These are phyloP conservation scores for Saturnispora dispora DNA, from an alignment of 805 yeast genomes.

Conservation along the genomic window DNA sequence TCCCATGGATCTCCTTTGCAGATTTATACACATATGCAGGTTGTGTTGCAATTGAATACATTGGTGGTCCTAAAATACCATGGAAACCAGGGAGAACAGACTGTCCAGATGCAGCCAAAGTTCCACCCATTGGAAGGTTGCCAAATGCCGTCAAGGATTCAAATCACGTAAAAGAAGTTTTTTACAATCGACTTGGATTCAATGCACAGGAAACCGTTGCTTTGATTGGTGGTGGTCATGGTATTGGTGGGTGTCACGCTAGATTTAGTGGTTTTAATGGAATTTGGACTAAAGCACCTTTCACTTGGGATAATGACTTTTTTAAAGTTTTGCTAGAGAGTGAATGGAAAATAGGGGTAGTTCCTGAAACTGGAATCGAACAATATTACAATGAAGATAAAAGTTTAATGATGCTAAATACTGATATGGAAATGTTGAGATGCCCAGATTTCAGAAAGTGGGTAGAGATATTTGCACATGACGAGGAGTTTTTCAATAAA, in stretches of 20 bases:
- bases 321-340: conserved; percentile 41
- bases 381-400: conserved; percentile 33
- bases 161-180: conserved; percentile 54
- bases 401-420: conserved; percentile 73
- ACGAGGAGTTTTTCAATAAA: conserved; percentile 49
- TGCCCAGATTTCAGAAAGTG: conserved; percentile 51
- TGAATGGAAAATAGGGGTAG: conserved; percentile 29
- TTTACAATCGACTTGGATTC: conserved; percentile 52
- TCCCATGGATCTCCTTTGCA: conserved; percentile 68
- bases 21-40: conserved; percentile 78
- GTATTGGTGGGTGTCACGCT: conserved; percentile 68
- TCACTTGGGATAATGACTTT: conserved; percentile 35
- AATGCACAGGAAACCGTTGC: conserved; percentile 66
- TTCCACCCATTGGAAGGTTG: conserved; percentile 60
- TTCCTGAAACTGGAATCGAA: conserved; percentile 33
- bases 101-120: conserved; percentile 36
- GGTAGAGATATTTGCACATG: conserved; percentile 61
- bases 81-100: conserved; percentile 84
- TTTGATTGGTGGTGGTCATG: conserved; percentile 68
- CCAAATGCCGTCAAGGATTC: conserved; percentile 67
- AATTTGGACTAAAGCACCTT: conserved; percentile 37
- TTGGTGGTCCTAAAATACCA: conserved; percentile 67
- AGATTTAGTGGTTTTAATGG: conserved; percentile 41
- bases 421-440: conserved; percentile 57
- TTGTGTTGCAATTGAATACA: conserved; percentile 65